Conservation (phyloP, 1,284 basidiomycete species). For the Leccinum pallidistipes region DNA sequence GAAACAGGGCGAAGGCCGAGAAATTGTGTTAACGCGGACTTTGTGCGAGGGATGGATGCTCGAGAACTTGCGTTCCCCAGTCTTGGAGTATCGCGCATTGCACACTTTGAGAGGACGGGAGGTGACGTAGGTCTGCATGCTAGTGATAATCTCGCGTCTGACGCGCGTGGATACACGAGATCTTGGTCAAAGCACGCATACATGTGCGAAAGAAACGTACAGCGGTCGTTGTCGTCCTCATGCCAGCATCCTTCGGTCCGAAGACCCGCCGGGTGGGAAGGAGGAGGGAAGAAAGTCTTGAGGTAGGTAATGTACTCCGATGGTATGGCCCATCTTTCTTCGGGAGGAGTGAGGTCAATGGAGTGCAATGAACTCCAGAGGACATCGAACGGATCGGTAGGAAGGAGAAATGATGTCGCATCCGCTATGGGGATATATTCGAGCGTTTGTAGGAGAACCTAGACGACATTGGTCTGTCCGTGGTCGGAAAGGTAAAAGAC, state of each 20-base stretch:
- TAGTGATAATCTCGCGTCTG: conserved; percentile 25
- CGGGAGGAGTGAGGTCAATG: conserved; percentile 37
- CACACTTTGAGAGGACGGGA: conserved; percentile 41
- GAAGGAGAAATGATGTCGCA: conserved; percentile 47
- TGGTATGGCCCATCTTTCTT: conserved; percentile 45
- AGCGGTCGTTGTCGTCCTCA: conserved; percentile 34
- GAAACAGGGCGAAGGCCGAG: conserved; percentile 18
- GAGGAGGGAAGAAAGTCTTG: conserved; percentile 30
- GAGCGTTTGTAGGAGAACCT: conserved; percentile 49
- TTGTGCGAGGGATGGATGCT: conserved; percentile 30
- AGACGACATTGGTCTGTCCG: conserved; percentile 9
- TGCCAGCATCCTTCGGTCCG: conserved; percentile 38
- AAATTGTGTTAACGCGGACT: conserved; percentile 18
- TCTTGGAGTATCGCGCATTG: conserved; percentile 40
- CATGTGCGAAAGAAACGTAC: conserved; percentile 27
- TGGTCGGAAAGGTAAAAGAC: neutral
- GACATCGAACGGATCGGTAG: conserved; percentile 49
- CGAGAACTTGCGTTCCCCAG: conserved; percentile 24
- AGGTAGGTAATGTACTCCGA: conserved; percentile 40
- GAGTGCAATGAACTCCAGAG: conserved; percentile 39
- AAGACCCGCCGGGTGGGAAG: conserved; percentile 23
- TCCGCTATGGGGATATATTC: conserved; percentile 47
- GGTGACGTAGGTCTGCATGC: conserved; percentile 37
- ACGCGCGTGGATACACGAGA: conserved; percentile 14
- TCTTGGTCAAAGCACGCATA: conserved; percentile 15